Evolutionary conservation across 2,329 filamentous ascomycete genomes (phyloP), one percentile per base, ranked within the genome.

Genomic region (Aspergillus flavus): DNA sequence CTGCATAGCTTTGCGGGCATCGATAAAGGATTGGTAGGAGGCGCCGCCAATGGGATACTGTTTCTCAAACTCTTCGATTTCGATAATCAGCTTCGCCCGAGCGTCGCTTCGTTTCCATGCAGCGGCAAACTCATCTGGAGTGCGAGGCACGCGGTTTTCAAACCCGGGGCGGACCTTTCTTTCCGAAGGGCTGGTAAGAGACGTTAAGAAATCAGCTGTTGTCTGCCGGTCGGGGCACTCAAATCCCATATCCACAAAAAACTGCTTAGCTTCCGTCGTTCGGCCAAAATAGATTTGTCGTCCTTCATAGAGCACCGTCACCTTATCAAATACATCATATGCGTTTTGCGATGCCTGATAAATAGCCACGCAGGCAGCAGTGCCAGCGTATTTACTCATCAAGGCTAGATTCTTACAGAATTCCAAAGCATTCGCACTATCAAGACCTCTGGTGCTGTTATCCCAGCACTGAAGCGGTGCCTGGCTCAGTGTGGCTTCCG

Each of bases 271-370:
- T 2, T 81, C 75, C 4, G 69, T 71, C 0, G 86, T 84, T 0
- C 83, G 83, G 0, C 91, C 91, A 67, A 89, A 92, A 78, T 86
- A 93, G 68, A 93, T 92, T 70, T 92, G 85, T 0, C 87, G 83
- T 1, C 90, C 90, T 67, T 91, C 87, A 71, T 92, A 91, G 0
- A 92, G 79, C 0, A 92, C 86, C 0, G 85, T 81, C 0, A 85
- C 85, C 71, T 91, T 91, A 74, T 92, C 89, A 66, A 92, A 92
- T 3, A 86, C 79, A 64, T 88, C 83, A 59, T 82, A 82, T 45
- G 81, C 78, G 59, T 72, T 79, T 68, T 83, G 80, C 7, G 79
- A 80, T 41, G 80, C 81, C 69, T 83, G 81, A 71, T 88, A 88
- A 36, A 87, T 86, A 2, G 86, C 84, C n/a, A 88, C 83, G 16